Base-by-base conservation (phyloP, 1,284 basidiomycete genomes). In the Vanrija sp. region DNA sequence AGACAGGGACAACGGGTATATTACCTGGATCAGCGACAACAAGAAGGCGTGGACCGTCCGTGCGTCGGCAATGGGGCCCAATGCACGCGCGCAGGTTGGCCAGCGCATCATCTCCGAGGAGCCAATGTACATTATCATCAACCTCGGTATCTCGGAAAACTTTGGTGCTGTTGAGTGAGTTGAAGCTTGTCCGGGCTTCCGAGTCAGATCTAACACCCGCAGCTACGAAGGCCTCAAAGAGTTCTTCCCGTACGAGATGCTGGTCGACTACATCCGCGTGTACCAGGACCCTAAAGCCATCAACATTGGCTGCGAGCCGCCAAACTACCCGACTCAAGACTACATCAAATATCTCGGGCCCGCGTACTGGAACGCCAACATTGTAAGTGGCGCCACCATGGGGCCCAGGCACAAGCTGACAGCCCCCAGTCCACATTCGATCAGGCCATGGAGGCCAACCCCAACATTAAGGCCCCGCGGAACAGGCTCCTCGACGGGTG, bases 91-190 rank as follows among this genome's bases (percentile, higher is more conserved):
- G 3, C 78, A 89, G 61, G 89, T 96, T 53, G 78, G 84, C 2
- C 80, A 82, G 25, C 79, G 94, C 41, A 83, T 85, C 2, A 79
- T 97, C 24, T 84, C 91, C 0, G 83, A 88, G 65, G 92, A 93
- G 71, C 89, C 90, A 6, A 84, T 93, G 86, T 75, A 74, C 49
- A 49, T 73, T n/a, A 67, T 75, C 45, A 56, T 74, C 49, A 74
- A 75, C 69, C 76, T 95, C 65, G 90, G 88, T 48, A 85, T 94
- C 72, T 91, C 88, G 3, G 75, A 77, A 20, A 86, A 87, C 67
- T 94, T 94, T 65, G 86, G 86, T 37, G 52, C 62, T 4, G 82
- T 90, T 41, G 84, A 92, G 75, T 79, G 44, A 51, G 59, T 60
- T 27, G 9, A 24, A n/a, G 7, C 3, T n/a, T 15, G 31, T 35